These are phyloP conservation scores for Paramecium caudatum DNA, from an alignment of 73 alveolate genomes.

Conservation along the genomic window DNA sequence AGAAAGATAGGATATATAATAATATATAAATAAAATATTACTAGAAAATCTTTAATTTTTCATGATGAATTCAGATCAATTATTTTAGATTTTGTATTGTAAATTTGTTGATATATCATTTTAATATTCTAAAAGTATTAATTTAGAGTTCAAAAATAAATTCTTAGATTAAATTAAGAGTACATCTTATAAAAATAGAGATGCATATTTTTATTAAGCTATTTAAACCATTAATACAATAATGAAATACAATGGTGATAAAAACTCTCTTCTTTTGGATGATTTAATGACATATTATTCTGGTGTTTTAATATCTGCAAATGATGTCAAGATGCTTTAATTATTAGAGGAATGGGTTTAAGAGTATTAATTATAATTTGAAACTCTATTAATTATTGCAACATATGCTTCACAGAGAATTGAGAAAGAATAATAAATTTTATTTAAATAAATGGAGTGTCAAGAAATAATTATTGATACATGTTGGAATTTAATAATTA, in stretches of 20 bases:
- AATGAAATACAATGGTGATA: neutral
- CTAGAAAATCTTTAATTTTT: neutral
- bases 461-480: constrained; percentile 24
- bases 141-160: neutral
- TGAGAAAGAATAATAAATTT: neutral
- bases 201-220: neutral
- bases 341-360: constrained; percentile 22
- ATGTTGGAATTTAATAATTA: constrained; percentile 2
- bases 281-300: neutral
- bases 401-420: neutral
- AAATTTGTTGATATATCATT: neutral
- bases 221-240: neutral
- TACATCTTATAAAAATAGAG: neutral
- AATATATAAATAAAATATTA: neutral
- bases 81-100: neutral
- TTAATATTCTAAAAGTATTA: neutral
- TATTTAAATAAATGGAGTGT: constrained; percentile 1
- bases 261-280: neutral
- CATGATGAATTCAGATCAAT: neutral
- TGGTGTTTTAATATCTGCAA: neutral
- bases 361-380: neutral
- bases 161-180: neutral
- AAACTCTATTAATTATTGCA: neutral
- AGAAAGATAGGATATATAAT: neutral
- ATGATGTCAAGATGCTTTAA: neutral